Evolutionary conservation across 1,284 basidiomycete genomes (phyloP), one percentile per base, ranked within the genome.

Genomic region (Exsudoporus floridanus): DNA sequence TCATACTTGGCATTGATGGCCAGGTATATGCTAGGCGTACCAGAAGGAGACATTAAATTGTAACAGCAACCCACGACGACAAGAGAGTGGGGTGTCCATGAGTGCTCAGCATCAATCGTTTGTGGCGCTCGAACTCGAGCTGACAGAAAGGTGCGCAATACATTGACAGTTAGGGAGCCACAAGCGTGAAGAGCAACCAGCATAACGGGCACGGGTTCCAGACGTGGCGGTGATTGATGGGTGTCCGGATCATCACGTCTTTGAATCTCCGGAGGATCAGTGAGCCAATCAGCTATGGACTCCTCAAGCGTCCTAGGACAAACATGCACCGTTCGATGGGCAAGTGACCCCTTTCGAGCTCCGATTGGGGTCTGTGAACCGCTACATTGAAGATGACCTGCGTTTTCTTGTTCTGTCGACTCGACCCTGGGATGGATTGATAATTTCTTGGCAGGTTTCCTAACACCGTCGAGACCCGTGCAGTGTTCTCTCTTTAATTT

Each of bases 151-250:
- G 73, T 65, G 21, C 76, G 74, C 35, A 79, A 50, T 8, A 80
- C 72, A 53, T 78, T 72, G 37, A 75, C 65, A 2, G 77, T 78
- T 14, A 81, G 70, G 4, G 78, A 77, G 5, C 79, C 79, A 52
- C 74, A 78, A 7, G 75, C 83, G 57, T 89, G 86, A 40, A 89
- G 73, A 12, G 82, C 86, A 28, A 88, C 78, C 45, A 88, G 71
- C 30, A 85, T 66, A 5, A 87, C 75, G 3, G 81, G 81, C 8
- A 72, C 59, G 4, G 72, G 70, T 21, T 56, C 54, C 30, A 14
- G 21, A 16, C 3, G n/a, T 28, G 38, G 33, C 12, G 42, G 31
- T 18, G 42, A 18, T 23, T 35, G 36, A 37, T 38, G 36, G 12
- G 40, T 41, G 41, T 42, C 13, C 21, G 23, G n/a, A 25, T 40